phyloP scores from a whole-genome alignment of 129 eudicot species.

The Flaveria robusta region DNA sequence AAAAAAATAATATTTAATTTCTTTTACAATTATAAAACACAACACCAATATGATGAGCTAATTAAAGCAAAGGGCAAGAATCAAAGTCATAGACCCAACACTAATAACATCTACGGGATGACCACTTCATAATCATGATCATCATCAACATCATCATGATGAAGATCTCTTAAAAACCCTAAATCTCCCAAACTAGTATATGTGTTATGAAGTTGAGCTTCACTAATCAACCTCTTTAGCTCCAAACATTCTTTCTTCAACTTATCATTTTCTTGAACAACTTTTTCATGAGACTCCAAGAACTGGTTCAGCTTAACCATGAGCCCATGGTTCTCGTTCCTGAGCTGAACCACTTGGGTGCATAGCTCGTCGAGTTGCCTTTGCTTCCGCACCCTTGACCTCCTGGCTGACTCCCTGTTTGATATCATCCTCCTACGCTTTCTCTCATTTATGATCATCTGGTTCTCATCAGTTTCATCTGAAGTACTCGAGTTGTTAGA shows the following conservation, averaged over 20 bases:
- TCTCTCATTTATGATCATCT: slow-evolving; percentile 32
- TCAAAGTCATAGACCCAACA: slow-evolving; percentile 17
- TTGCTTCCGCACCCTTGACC: slow-evolving; percentile 48
- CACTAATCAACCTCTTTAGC: slow-evolving; percentile 33
- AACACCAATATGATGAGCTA: background rate
- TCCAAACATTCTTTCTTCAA: slow-evolving; percentile 39
- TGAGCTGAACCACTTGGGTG: slow-evolving; percentile 34
- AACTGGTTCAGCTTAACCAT: slow-evolving; percentile 30
- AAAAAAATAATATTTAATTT: background rate
- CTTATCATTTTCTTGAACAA: slow-evolving; percentile 27
- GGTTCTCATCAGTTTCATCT: slow-evolving; percentile 32
- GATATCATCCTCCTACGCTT: slow-evolving; percentile 48
- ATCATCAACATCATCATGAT: slow-evolving; percentile 1
- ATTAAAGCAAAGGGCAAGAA: slow-evolving; percentile 14
- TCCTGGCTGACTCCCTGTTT: slow-evolving; percentile 44
- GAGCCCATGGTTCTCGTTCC: slow-evolving; percentile 34
- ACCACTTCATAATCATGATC: background rate
- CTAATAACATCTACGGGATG: background rate
- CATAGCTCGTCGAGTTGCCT: slow-evolving; percentile 44
- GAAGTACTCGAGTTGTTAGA: slow-evolving; percentile 36
- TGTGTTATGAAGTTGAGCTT: slow-evolving; percentile 30
- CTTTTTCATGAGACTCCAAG: slow-evolving; percentile 30
- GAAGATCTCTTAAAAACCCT: background rate
- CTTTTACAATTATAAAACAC: background rate
- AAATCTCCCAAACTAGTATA: slow-evolving; percentile 27